Evolutionary conservation across 2,329 filamentous ascomycete species (phyloP).

Genomic region (Ilyonectria robusta): DNA sequence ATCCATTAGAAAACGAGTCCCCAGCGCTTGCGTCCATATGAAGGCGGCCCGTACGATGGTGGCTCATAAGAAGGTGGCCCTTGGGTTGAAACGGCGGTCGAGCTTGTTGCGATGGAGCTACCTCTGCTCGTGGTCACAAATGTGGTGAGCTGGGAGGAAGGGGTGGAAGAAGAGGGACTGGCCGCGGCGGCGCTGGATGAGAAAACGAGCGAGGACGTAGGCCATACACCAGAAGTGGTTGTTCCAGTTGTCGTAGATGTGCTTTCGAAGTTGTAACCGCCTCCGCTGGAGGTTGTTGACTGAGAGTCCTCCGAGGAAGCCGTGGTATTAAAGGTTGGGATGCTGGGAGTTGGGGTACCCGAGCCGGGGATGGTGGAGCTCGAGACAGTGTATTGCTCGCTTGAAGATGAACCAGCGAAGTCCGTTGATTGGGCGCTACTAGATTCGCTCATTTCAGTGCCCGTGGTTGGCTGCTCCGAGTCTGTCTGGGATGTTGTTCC

Average conservation of each 20-base stretch:
- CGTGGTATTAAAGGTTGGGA: not conserved
- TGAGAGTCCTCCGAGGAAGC: not conserved
- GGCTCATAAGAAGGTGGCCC: conserved; percentile 45
- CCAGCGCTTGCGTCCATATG: conserved; percentile 42
- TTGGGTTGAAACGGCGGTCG: conserved; percentile 27
- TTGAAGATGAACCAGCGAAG: not conserved
- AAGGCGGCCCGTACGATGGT: conserved; percentile 36
- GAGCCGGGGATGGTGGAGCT: not conserved
- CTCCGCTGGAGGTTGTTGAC: conserved; percentile 3
- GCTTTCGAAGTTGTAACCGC: conserved; percentile 17
- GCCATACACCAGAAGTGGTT: conserved; percentile 8
- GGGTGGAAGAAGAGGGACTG: conserved; percentile 14
- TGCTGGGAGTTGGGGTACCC: not conserved
- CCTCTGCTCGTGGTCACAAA: conserved; percentile 41
- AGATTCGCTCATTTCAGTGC: conserved; percentile 8
- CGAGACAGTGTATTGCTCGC: not conserved
- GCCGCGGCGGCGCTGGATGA: conserved; percentile 31
- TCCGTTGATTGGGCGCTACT: conserved; percentile 1
- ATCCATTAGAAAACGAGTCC: conserved; percentile 28
- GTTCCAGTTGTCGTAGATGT: not conserved
- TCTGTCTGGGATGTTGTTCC: conserved; percentile 13
- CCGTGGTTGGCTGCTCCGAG: conserved; percentile 10
- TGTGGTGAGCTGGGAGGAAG: conserved; percentile 38
- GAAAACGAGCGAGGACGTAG: conserved; percentile 28
- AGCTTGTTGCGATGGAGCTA: conserved; percentile 6